phyloP scores from a whole-genome alignment of 2,329 filamentous ascomycete genomes.

The Sporothrix curviconia region DNA sequence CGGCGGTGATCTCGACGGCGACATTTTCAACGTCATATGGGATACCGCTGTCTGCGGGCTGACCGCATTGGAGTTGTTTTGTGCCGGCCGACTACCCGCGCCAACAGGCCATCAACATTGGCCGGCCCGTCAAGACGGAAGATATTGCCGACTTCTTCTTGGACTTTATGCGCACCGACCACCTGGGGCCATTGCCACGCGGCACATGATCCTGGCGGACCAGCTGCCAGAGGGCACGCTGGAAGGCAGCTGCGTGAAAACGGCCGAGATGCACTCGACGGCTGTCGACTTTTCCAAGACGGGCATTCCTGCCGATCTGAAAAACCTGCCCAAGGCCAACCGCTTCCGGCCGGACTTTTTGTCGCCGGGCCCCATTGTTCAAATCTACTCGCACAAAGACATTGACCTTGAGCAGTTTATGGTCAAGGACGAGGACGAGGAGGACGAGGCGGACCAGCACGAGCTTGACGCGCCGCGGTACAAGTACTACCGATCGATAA shows the following conservation, averaged over 20 bases:
- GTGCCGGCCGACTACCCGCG: constrained; percentile 64
- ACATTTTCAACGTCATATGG: constrained; percentile 75
- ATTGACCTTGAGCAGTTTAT: constrained; percentile 33
- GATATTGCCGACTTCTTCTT: constrained; percentile 80
- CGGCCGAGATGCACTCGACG: constrained; percentile 61
- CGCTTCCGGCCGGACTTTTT: constrained; percentile 48
- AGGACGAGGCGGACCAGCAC: constrained; percentile 42
- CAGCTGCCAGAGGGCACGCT: constrained; percentile 44
- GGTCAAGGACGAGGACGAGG: constrained; percentile 33
- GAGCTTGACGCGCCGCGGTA: constrained; percentile 37
- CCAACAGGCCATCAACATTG: constrained; percentile 50
- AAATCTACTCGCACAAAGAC: constrained; percentile 39
- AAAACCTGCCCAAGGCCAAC: constrained; percentile 34
- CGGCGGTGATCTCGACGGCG: constrained; percentile 79
- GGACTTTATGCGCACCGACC: constrained; percentile 64
- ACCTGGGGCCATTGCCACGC: constrained; percentile 59
- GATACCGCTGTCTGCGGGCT: constrained; percentile 42
- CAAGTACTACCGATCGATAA: constrained; percentile 60
- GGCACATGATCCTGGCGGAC: constrained; percentile 61
- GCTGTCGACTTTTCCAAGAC: constrained; percentile 74
- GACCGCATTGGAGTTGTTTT: constrained; percentile 36
- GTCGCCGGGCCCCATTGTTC: constrained; percentile 38
- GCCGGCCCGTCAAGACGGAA: constrained; percentile 47
- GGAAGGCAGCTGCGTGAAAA: constrained; percentile 41
- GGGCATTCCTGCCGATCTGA: constrained; percentile 51